These are phyloP conservation scores for Rachicladosporium sp. DNA, from an alignment of 2,329 filamentous ascomycete species.

Conservation along the genomic window DNA sequence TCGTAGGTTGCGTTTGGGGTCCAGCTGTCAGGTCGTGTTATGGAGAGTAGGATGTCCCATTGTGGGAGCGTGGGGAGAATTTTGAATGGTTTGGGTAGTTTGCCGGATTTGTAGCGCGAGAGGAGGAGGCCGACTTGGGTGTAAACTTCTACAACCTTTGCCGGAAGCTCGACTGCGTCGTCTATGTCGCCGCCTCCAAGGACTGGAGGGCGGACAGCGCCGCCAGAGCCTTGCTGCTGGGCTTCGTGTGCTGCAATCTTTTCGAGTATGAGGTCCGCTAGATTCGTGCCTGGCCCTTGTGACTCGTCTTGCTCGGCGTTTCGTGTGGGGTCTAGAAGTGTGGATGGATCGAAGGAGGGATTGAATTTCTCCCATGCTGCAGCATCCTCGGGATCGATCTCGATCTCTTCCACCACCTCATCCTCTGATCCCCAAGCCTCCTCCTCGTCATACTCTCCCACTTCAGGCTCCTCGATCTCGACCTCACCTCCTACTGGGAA, in stretches of 20 bases:
- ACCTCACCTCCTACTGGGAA: slow-evolving; percentile 38
- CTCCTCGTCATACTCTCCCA: slow-evolving; percentile 37
- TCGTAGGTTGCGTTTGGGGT: slow-evolving; percentile 76
- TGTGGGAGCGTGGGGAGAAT: slow-evolving; percentile 83
- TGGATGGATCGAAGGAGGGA: slow-evolving; percentile 59
- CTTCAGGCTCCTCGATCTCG: slow-evolving; percentile 38
- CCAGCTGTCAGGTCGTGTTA: slow-evolving; percentile 70
- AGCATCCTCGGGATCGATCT: slow-evolving; percentile 79
- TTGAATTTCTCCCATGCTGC: slow-evolving; percentile 88
- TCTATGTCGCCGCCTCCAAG: slow-evolving; percentile 46
- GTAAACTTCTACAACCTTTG: slow-evolving; percentile 89
- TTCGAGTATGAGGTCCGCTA: slow-evolving; percentile 84
- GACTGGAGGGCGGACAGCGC: slow-evolving; percentile 38
- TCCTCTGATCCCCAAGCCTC: slow-evolving; percentile 65
- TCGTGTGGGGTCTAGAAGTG: slow-evolving; percentile 52
- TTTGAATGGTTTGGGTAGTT: slow-evolving; percentile 94
- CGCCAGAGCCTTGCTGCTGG: slow-evolving; percentile 31
- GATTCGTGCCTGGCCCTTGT: slow-evolving; percentile 49
- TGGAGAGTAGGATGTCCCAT: slow-evolving; percentile 77
- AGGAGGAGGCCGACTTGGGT: slow-evolving; percentile 84
- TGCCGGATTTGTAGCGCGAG: slow-evolving; percentile 89
- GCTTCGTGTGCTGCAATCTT: slow-evolving; percentile 91
- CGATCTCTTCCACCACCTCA: slow-evolving; percentile 51
- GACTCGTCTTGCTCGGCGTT: slow-evolving; percentile 24
- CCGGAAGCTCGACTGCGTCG: slow-evolving; percentile 74